Base-by-base conservation (phyloP, 345 rosid species). In the Triadica sebifera region DNA sequence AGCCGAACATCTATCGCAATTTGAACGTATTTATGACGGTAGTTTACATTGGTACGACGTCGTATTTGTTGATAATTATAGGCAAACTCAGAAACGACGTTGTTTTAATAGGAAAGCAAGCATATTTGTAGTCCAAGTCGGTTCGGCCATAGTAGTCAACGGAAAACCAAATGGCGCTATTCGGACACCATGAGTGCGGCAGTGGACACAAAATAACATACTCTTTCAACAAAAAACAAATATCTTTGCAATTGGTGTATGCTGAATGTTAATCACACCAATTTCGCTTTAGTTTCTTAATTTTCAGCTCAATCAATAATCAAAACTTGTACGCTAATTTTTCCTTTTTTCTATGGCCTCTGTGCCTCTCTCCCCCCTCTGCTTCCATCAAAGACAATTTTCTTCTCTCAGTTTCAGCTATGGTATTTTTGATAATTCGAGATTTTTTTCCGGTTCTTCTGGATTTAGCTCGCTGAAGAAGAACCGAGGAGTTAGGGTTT, bases 131-230 rank as follows among this genome's bases (percentile, higher is more conserved):
- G 51, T 66, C 37, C 55, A 47, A 56, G 70, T 67, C 56, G 13
- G n/a, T 8, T 20, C 70, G 1, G 70, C 38, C 39, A 0, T 16
- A 19, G 15, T 8, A 38, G 76, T 49, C 66, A 38, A 81, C 80
- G 12, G 91, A 89, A 81, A 87, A 80, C 52, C 89, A 83, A 84
- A 67, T 65, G 87, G 88, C 85, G 86, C 81, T 79, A 81, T 80
- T 43, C 19, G 38, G 67, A 47, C 1, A 70, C 89, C 91, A 74
- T 60, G 70, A 38, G 80, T 69, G 66, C 70, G 78, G 87, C 77
- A 73, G 82, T 78, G 88, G 87, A 75, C 76, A 15, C 75, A 53
- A 81, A 41, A 61, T 43, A 58, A 16, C 75, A 59, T 49, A 79
- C 78, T 73, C 67, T 12, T 66, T 15, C 13, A 25, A 2, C 49